Base-by-base conservation (phyloP, 2,329 filamentous ascomycete genomes). In the Apiospora rasikravindrae region DNA sequence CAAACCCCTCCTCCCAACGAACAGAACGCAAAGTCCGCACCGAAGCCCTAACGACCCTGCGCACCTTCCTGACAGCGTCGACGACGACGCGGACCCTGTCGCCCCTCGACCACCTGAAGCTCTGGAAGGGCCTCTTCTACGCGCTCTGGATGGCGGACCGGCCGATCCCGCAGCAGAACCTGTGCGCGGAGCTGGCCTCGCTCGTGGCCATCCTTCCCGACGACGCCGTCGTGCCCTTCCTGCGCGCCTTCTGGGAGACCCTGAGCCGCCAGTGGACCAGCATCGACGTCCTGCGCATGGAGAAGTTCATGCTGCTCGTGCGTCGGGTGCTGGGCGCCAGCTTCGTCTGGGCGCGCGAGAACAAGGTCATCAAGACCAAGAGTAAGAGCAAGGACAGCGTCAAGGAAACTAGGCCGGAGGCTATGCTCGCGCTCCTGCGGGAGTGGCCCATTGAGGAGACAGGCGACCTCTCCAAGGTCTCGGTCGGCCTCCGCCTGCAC, bases 51-150 rank as follows among this genome's bases (percentile, higher is more conserved):
- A 85, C 88, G 70, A 94, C 93, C 67, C 91, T 98, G 40, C 90
- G 91, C 76, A 88, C 90, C 69, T 98, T 94, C 86, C 92, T 98
- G 80, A 88, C 89, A 74, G 87, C 89, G 73, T 88, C 89, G 53
- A 81, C 85, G 49, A 78, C 82, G 51, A 73, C 82, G 77, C 86
- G 82, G 71, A 81, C 87, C 70, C 89, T 98, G 73, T 84, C 89
- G 24, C 85, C 89, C 53, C 82, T 93, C 76, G 95, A 98, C 75
- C 86, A 94, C 69, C 86, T 96, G 73, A 98, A 98, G 85, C 89
- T 98, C 75, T 98, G 95, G 94, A 97, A 97, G 81, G 96, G 95
- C 6, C 89, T 98, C 26, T 98, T 96, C 86, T 98, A 95, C 87
- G 92, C 92, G 79, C 90, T 96, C 78, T 98, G 94, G 92, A 96